These are phyloP conservation scores for Solanum sejunctum DNA, from an alignment of 257 asterid species.

Conservation along the genomic window DNA sequence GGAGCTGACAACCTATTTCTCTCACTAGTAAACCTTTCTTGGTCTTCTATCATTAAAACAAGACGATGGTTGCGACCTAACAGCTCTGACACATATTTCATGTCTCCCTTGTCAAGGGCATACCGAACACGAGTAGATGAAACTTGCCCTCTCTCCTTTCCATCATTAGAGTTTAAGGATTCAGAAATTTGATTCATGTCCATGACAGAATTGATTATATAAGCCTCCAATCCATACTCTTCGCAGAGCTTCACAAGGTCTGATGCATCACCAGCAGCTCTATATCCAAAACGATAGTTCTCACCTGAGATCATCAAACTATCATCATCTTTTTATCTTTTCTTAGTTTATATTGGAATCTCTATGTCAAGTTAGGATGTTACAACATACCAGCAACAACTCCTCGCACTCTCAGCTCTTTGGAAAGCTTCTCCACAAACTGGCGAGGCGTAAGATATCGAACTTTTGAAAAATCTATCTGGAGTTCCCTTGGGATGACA, in stretches of 20 bases:
- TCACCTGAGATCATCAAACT: constrained; percentile 36
- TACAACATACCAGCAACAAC: constrained; percentile 73
- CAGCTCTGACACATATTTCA: constrained; percentile 70
- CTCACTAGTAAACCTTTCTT: constrained; percentile 16
- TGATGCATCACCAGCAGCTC: constrained; percentile 67
- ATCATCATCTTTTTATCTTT: not conserved
- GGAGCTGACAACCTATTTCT: constrained; percentile 35
- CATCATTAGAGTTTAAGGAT: constrained; percentile 9
- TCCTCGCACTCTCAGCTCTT: constrained; percentile 76
- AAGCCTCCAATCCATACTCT: constrained; percentile 58
- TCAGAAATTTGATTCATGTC: constrained; percentile 44
- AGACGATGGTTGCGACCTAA: constrained; percentile 86
- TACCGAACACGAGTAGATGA: constrained; percentile 89
- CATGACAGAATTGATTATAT: constrained; percentile 70
- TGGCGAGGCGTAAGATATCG: constrained; percentile 66
- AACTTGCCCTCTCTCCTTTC: constrained; percentile 80
- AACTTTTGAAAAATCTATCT: constrained; percentile 73
- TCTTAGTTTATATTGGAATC: not conserved
- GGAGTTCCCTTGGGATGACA: constrained; percentile 51
- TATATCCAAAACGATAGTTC: constrained; percentile 88
- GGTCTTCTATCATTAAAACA: constrained; percentile 20
- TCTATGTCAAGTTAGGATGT: not conserved
- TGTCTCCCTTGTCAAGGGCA: constrained; percentile 73
- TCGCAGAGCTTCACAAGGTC: constrained; percentile 59
- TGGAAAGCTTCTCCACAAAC: constrained; percentile 68